Percentiles rank a stretch among this genome's conserved stretches.
Conservation (phyloP, 2,329 filamentous ascomycete genomes). For the Aspergillus pseudoglaucus region DNA sequence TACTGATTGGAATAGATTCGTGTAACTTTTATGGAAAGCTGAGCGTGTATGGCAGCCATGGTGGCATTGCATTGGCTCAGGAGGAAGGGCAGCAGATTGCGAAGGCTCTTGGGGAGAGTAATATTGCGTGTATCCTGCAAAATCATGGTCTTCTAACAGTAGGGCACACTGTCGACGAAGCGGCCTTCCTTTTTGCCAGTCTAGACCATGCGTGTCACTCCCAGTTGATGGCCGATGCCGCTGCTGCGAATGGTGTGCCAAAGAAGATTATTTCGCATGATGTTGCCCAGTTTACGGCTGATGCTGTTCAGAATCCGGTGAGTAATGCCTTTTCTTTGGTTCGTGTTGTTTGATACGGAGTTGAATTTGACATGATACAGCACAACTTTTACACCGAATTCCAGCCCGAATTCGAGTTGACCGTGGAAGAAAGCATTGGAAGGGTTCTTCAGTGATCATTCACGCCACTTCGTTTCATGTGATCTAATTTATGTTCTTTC, state of each 20-base stretch:
- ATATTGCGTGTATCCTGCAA: constrained; percentile 36
- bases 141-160: constrained; percentile 39
- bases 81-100: constrained; percentile 36
- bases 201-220: constrained; percentile 38
- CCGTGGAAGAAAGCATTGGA: constrained; percentile 33
- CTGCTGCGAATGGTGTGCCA: constrained; percentile 31
- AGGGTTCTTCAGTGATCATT: constrained; percentile 15
- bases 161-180: constrained; percentile 36
- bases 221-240: constrained; percentile 37
- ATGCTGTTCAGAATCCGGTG: constrained; percentile 31
- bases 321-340: constrained; percentile 4
- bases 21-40: constrained; percentile 35
- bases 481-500: too few species aligned
- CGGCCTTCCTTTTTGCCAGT: constrained; percentile 33
- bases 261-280: constrained; percentile 30
- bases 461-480: too few species aligned
- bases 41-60: constrained; percentile 34
- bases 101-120: constrained; percentile 32
- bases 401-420: constrained; percentile 33
- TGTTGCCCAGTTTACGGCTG: constrained; percentile 30
- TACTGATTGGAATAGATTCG: constrained; percentile 21
- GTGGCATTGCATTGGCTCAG: constrained; percentile 34
- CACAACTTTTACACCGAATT: constrained; percentile 36
- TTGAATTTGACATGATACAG: constrained; percentile 16
- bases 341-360: background rate